These are phyloP conservation scores for Arthroderma uncinatum DNA, from an alignment of 2,329 filamentous ascomycete species.

Conservation along the genomic window DNA sequence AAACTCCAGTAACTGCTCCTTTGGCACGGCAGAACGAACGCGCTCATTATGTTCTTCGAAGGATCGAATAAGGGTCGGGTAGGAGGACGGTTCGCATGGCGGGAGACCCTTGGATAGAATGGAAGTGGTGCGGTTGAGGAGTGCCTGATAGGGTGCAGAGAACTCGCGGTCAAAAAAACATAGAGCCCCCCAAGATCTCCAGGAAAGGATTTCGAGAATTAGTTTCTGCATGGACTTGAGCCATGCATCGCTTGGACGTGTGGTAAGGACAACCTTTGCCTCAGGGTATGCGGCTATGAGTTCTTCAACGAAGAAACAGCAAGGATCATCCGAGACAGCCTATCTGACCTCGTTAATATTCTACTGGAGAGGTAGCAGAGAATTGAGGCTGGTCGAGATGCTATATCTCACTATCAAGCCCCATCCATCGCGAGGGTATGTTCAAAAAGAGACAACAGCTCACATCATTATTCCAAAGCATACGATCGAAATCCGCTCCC, in stretches of 20 bases:
- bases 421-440: not conserved
- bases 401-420: too few relatives aligned
- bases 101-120: not conserved
- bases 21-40: slow-evolving; percentile 38
- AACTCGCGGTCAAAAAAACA: not conserved
- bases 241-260: slow-evolving; percentile 56
- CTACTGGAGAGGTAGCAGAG: not conserved
- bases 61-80: not conserved
- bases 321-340: slow-evolving; percentile 59
- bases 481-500: not conserved
- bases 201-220: not conserved
- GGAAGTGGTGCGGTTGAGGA: not conserved
- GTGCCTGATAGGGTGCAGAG: not conserved
- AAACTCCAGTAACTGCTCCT: slow-evolving; percentile 44
- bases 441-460: not conserved
- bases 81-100: not conserved
- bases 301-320: slow-evolving; percentile 56
- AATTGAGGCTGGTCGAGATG: not conserved
- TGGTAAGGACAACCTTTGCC: slow-evolving; percentile 59
- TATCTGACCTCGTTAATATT: not conserved
- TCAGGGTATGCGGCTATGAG: slow-evolving; percentile 61
- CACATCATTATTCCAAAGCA: not conserved
- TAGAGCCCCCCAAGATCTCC: not conserved
- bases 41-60: slow-evolving; percentile 40
- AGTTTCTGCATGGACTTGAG: not conserved